Percentiles rank a stretch among this genome's conserved stretches.
Conservation (phyloP, 2,329 filamentous ascomycete genomes). For the Paraphoma chrysanthemicola region DNA sequence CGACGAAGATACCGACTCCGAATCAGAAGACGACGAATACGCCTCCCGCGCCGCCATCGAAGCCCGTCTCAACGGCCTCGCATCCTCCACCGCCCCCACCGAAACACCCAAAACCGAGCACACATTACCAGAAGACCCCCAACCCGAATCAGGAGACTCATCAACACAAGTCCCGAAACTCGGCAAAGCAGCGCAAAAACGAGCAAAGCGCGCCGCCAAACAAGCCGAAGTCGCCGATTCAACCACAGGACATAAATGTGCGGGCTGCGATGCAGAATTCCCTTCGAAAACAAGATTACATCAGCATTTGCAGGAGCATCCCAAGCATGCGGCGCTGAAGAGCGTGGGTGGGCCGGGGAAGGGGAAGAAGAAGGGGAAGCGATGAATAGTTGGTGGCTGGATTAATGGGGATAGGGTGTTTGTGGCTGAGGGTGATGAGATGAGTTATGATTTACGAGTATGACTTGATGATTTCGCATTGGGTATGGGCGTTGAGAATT, state of each 20-base stretch:
- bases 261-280: slow-evolving; percentile 79
- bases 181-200: slow-evolving; percentile 58
- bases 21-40: slow-evolving; percentile 43
- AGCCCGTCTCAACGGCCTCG: slow-evolving; percentile 36
- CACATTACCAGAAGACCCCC: neutral
- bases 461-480: neutral
- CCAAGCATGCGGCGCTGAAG: slow-evolving; percentile 65
- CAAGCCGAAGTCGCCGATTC: slow-evolving; percentile 37
- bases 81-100: slow-evolving; percentile 8
- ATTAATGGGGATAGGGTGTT: too few relatives aligned
- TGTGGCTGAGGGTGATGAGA: too few relatives aligned
- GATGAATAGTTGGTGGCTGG: neutral
- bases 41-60: slow-evolving; percentile 46
- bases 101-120: slow-evolving; percentile 8
- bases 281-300: slow-evolving; percentile 76
- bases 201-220: slow-evolving; percentile 55
- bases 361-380: slow-evolving; percentile 25
- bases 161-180: slow-evolving; percentile 43
- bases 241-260: slow-evolving; percentile 68
- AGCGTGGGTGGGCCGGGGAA: slow-evolving; percentile 24
- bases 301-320: slow-evolving; percentile 69
- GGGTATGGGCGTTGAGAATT: neutral
- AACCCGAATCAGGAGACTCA: neutral
- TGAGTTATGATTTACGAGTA: neutral
- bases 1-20: slow-evolving; percentile 17